Evolutionary conservation across 2,329 filamentous ascomycete species (phyloP).

Genomic region (Venturiaceae sp.): DNA sequence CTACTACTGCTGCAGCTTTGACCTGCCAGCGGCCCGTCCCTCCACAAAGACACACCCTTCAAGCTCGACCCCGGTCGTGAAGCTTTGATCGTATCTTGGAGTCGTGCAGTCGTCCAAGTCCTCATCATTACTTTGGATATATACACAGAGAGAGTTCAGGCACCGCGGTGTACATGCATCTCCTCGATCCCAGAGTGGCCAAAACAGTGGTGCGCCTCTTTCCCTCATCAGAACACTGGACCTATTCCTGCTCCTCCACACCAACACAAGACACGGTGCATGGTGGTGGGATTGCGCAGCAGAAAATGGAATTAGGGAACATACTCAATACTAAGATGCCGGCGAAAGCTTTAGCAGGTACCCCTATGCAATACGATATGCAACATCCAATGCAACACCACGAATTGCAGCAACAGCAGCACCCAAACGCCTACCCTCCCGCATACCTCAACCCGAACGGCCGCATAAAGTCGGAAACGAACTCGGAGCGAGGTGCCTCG

Average conservation of each 20-base stretch:
- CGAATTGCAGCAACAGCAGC: conserved; percentile 21
- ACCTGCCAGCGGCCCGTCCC: conserved; percentile 8
- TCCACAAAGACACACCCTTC: conserved; percentile 3
- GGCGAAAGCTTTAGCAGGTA: conserved; percentile 24
- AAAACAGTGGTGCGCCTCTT: conserved; percentile 10
- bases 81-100: conserved; percentile 2
- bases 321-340: conserved; percentile 33
- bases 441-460: conserved; percentile 32
- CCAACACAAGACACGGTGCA: conserved; percentile 5
- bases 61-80: conserved; percentile 5
- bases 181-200: conserved; percentile 8
- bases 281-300: conserved; percentile 4
- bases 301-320: conserved; percentile 27
- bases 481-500: conserved; percentile 48
- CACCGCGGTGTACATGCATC: conserved; percentile 8
- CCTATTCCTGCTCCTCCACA: conserved; percentile 6
- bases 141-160: conserved; percentile 1
- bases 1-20: conserved; percentile 7
- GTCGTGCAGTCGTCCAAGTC: not conserved
- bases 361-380: conserved; percentile 24
- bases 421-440: conserved; percentile 37
- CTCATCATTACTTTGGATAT: not conserved
- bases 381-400: conserved; percentile 30
- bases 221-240: conserved; percentile 8
- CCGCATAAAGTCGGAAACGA: conserved; percentile 47